Evolutionary conservation across 129 eudicot species (phyloP).

Genomic region (Solidago caesia): DNA sequence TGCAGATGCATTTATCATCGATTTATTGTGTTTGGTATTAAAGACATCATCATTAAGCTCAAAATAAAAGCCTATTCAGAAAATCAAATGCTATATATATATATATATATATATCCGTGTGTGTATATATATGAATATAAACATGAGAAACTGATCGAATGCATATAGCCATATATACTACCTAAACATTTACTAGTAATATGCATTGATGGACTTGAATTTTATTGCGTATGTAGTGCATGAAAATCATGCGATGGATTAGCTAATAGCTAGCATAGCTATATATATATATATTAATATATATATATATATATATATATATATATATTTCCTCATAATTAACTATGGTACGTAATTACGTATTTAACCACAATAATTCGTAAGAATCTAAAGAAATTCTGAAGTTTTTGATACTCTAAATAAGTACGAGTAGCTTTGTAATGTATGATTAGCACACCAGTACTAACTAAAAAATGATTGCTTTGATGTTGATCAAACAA

Average conservation of each 20-base stretch:
- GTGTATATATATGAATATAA: too few relatives aligned
- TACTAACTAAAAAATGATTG: too few relatives aligned
- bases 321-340: not conserved
- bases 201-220: not conserved
- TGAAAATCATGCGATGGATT: not conserved
- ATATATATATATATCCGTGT: too few relatives aligned
- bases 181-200: not conserved
- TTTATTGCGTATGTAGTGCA: not conserved
- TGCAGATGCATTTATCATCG: conserved; percentile 4
- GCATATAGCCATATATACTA: conserved; percentile 3
- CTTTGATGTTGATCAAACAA: too few relatives aligned
- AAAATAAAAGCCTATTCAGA: conserved; percentile 4
- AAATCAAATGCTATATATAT: not conserved
- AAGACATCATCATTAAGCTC: conserved; percentile 17
- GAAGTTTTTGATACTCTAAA: too few relatives aligned
- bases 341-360: too few relatives aligned
- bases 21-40: conserved; percentile 8
- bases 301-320: too few relatives aligned
- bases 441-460: too few relatives aligned
- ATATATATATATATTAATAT: too few relatives aligned
- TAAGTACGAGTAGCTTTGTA: too few relatives aligned
- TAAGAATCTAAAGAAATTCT: too few relatives aligned
- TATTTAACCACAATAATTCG: too few relatives aligned
- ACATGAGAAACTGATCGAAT: conserved; percentile 8
- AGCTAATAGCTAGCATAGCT: not conserved